Percentiles rank a stretch among this genome's conserved stretches.
These are phyloP conservation scores for Aspergillus sp. DNA, from an alignment of 2,329 filamentous ascomycete genomes.

Conservation along the genomic window DNA sequence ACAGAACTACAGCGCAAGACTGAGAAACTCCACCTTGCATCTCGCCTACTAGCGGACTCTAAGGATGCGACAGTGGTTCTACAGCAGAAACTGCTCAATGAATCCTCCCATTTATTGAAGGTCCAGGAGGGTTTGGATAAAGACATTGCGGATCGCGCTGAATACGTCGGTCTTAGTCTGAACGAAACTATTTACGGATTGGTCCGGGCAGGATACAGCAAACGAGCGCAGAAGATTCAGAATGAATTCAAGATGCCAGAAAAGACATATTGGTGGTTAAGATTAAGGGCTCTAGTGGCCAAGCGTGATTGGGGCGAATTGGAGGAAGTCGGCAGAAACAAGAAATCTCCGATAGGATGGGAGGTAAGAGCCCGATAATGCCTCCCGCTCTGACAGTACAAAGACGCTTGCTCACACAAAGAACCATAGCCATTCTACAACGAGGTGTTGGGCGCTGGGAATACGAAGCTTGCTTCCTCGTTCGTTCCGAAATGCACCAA, in stretches of 20 bases:
- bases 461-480: conserved; percentile 70
- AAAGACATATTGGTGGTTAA: conserved; percentile 79
- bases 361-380: conserved; percentile 52
- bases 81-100: conserved; percentile 67
- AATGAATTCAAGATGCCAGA: conserved; percentile 89
- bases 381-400: conserved; percentile 5
- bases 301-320: conserved; percentile 88
- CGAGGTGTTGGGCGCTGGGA: conserved; percentile 77
- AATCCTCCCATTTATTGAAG: conserved; percentile 70
- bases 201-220: conserved; percentile 70
- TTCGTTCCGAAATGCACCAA: conserved; percentile 84
- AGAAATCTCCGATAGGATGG: conserved; percentile 93
- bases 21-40: conserved; percentile 83
- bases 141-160: conserved; percentile 56
- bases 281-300: conserved; percentile 77
- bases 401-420: conserved; percentile 19
- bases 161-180: conserved; percentile 73
- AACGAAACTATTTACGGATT: conserved; percentile 91
- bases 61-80: conserved; percentile 61
- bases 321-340: conserved; percentile 65
- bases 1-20: conserved; percentile 59
- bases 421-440: conserved; percentile 75
- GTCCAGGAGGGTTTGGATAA: conserved; percentile 80
- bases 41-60: conserved; percentile 73
- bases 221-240: conserved; percentile 78